Base-by-base conservation (phyloP, 306 rosid species). In the Quercus engelmannii region DNA sequence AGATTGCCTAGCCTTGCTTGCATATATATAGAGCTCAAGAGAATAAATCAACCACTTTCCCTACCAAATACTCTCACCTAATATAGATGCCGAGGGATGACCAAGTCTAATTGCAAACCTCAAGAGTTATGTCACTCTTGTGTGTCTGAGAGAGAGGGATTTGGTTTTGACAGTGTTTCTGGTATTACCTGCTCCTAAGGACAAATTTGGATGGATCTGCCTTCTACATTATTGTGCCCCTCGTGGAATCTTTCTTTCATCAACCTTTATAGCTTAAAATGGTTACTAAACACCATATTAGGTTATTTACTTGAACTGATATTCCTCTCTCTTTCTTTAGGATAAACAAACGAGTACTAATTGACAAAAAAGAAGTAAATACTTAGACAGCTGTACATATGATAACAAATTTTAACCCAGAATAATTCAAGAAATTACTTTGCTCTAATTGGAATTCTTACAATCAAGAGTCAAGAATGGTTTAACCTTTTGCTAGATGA, bases 41-140 rank as follows among this genome's bases (percentile, higher is more conserved):
- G 69, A 80, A 78, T 18, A 80, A 86, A 80, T 72, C 71, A 89
- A 82, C 84, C 86, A 78, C 89, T 79, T 77, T 74, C 75, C 69
- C 76, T 79, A 88, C 88, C 91, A 77, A 90, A 75, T 88, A 85
- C 85, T 77, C 81, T 56, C 33, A 86, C 83, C 87, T 78, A 73
- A 75, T 78, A 65, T 54, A 74, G 55, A 77, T 73, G 26, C 46
- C 12, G 74, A 79, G 77, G 55, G 21, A 31, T 73, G 92, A 92
- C 94, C 49, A 6, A 71, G 80, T 89, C 89, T 79, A 83, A 23
- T 19, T 41, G 46, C 62, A 10, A 21, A 19, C 38, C 35, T 64
- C 52, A 4, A 43, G 78, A 49, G n/a, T 12, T 46, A 57, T 41
- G 46, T 41, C 46, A 41, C 46, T 41, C 46, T 0, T 14, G 41